Evolutionary conservation across 306 rosid species (phyloP), one percentile per base, ranked within the genome.

Genomic region (Carpinus fangiana): DNA sequence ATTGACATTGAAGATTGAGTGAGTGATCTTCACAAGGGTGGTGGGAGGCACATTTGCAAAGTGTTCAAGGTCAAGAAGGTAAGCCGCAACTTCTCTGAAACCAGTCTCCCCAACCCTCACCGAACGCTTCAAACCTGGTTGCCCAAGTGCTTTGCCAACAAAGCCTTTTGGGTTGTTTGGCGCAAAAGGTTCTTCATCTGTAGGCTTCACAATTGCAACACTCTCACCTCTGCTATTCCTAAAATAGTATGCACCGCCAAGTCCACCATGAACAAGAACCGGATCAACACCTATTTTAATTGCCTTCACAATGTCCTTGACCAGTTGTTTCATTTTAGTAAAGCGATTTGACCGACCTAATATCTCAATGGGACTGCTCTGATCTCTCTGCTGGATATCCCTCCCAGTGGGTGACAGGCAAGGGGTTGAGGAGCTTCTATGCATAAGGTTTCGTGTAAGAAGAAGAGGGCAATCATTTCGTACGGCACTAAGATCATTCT

Each of bases 91-190:
- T 78, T 95, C 99, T 79, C 99, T 91, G 69, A 93, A 89, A 51
- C 98, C 99, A 0, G 99, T 95, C 85, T 95, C 99, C 80, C 99
- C 99, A 13, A 95, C 97, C 82, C 99, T 91, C 72, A 95, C 99
- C 0, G 99, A 95, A 0, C 90, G 90, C 69, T 95, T 95, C 82
- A 95, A 77, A 36, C 99, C 99, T 0, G 99, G 99, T 76, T 95
- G 97, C 67, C 99, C 99, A 70, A 95, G 94, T 21, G 98, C 90
- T 81, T 91, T 95, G 21, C 99, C 99, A 36, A 95, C 92, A 85
- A 91, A 95, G 3, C 99, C 99, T 79, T 95, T 95, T 0, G 99
- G 99, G 79, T 95, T 95, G 79, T 95, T 95, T 0, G 99, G 99
- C 2, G 98, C 99, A 84, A 93, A 95, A 78, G 99, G 99, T 75